Conservation (phyloP, 305 asterid species). For the Fraxinus greggii region DNA sequence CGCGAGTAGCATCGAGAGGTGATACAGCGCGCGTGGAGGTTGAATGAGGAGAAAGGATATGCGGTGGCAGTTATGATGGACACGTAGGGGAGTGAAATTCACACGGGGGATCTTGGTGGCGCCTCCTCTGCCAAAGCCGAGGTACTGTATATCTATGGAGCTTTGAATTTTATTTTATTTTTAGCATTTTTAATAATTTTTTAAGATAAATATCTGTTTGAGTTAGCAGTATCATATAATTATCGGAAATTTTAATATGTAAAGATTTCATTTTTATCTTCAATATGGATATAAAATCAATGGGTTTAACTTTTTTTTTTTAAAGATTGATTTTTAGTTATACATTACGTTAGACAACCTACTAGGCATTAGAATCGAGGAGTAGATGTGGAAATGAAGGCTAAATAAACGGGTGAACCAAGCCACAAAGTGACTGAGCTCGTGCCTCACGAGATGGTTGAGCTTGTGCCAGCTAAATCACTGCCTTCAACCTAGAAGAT, state of each 20-base stretch:
- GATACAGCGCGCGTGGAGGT: slow-evolving; percentile 72
- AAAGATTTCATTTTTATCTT: not conserved
- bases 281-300: too few relatives aligned
- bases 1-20: slow-evolving; percentile 88
- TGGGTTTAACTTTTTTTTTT: too few relatives aligned
- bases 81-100: slow-evolving; percentile 97
- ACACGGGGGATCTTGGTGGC: slow-evolving; percentile 98
- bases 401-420: not conserved
- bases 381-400: not conserved
- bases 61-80: slow-evolving; percentile 99
- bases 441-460: too few relatives aligned
- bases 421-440: not conserved
- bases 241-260: not conserved
- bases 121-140: slow-evolving; percentile 86
- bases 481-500: not conserved
- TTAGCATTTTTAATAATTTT: not conserved
- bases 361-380: not conserved
- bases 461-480: not conserved
- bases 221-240: not conserved
- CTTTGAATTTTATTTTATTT: not conserved
- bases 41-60: slow-evolving; percentile 92
- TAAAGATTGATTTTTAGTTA: not conserved
- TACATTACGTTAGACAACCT: not conserved
- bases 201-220: not conserved
- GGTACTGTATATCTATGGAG: slow-evolving; percentile 33